Evolutionary conservation across 2,329 filamentous ascomycete genomes (phyloP), one percentile per base, ranked within the genome.

Genomic region (Parascedosporium putredinis): DNA sequence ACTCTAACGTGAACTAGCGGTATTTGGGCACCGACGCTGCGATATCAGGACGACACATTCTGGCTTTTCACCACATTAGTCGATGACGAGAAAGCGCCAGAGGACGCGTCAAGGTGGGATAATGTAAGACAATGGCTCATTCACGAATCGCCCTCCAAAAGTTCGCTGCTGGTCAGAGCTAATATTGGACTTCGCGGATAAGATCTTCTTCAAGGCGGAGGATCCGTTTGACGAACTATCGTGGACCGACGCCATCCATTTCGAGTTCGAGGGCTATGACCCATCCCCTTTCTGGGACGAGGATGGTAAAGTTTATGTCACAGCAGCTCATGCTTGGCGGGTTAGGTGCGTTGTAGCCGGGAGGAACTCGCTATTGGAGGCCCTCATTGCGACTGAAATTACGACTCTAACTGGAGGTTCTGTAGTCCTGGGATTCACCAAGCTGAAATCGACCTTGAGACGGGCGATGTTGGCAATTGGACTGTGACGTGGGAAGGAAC

Each of bases 11-110:
- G 64, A 1, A 50, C 56, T 12, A 65, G 65, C 18, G 69, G 70
- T 0, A 69, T 72, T 40, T 78, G 71, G 63, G 75, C 75, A 0
- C 64, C 72, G 0, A 73, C 72, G 0, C 55, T 75, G 0, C 60
- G 70, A 5, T 67, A 72, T 24, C 64, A 68, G 23, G 55, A 70
- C 2, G 67, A 65, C 0, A 62, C 55, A 1, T 74, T 75, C 49
- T 75, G 71, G 52, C 53, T 73, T 0, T 65, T 74, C 33, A 67
- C 67, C 2, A 71, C 68, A 1, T 60, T 67, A 5, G 62, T 70
- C 3, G 58, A 64, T 52, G 63, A 66, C 18, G 59, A 64, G 54
- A 51, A 65, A 52, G 54, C 51, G 6, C 56, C 57, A 29, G 62
- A 64, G 49, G 50, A 51, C 22, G 49, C 57, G 22, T 64, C 56